Evolutionary conservation across 805 yeast genomes (phyloP).

Genomic region (Wickerhamomyces sydowiorum): DNA sequence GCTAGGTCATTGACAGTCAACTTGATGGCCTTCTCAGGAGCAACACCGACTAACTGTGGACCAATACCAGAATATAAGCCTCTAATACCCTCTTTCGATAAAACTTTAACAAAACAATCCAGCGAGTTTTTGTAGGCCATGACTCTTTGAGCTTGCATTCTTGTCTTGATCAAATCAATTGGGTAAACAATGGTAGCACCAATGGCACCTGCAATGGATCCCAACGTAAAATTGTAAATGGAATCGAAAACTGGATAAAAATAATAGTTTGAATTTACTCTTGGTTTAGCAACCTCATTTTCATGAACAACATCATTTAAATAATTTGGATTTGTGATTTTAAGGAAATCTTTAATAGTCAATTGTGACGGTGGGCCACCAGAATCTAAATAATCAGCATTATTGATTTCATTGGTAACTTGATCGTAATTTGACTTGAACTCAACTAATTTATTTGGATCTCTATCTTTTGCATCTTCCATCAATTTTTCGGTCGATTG

Average conservation of each 20-base stretch:
- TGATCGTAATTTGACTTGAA: background rate
- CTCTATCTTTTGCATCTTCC: background rate
- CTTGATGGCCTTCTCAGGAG: constrained; percentile 97
- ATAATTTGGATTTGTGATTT: constrained; percentile 29
- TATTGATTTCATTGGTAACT: constrained; percentile 1
- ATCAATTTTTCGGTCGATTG: background rate
- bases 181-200: constrained; percentile 99
- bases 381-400: background rate
- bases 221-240: constrained; percentile 78
- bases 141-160: constrained; percentile 93
- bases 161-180: constrained; percentile 89
- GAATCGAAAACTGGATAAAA: constrained; percentile 75
- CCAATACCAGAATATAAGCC: constrained; percentile 91
- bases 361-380: constrained; percentile 13
- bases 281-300: constrained; percentile 22
- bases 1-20: constrained; percentile 89
- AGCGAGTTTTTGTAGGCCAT: constrained; percentile 70
- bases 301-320: constrained; percentile 27
- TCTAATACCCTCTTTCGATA: constrained; percentile 68
- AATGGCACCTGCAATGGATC: constrained; percentile 94
- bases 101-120: constrained; percentile 80
- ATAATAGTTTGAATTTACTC: constrained; percentile 29
- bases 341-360: constrained; percentile 29
- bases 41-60: constrained; percentile 94
- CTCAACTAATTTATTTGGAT: background rate